phyloP scores from a whole-genome alignment of 2,329 filamentous ascomycete genomes.

The Nemania sp. region DNA sequence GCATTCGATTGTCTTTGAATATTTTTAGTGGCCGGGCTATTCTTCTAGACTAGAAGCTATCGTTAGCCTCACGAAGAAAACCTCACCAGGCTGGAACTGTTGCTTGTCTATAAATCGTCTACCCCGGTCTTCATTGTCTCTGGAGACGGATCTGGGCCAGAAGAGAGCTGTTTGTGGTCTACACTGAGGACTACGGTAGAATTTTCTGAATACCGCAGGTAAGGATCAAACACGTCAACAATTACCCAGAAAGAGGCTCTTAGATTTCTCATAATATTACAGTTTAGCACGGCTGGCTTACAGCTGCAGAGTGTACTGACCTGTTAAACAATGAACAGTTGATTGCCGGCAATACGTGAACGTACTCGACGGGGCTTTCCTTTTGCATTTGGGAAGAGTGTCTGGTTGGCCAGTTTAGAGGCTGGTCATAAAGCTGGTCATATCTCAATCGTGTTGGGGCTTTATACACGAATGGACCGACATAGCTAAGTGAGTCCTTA shows the following conservation, averaged over 20 bases:
- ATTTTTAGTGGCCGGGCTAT: not conserved
- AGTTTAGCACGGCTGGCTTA: constrained; percentile 12
- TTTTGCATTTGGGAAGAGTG: constrained; percentile 2
- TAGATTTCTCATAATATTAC: constrained; percentile 3
- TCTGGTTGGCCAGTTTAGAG: constrained; percentile 4
- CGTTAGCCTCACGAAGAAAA: not conserved
- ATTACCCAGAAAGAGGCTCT: not conserved
- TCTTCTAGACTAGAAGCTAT: not conserved
- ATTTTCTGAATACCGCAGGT: too few species aligned
- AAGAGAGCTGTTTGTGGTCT: not conserved
- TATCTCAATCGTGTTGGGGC: not conserved
- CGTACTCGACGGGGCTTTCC: not conserved
- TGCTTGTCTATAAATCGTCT: constrained; percentile 1
- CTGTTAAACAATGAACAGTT: constrained; percentile 2
- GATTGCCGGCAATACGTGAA: not conserved
- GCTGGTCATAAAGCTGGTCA: constrained; percentile 5
- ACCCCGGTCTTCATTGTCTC: not conserved
- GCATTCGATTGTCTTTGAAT: too few species aligned
- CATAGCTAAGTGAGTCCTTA: not conserved
- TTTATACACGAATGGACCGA: too few species aligned
- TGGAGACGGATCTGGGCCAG: not conserved
- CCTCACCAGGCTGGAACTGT: too few species aligned
- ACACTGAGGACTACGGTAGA: too few species aligned
- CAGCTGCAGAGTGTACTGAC: not conserved
- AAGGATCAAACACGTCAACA: too few species aligned